A percentile compares a stretch with the other conserved stretches of the same genome.
These are phyloP conservation scores for Eurotiales sp. DNA, from an alignment of 2,329 filamentous ascomycete genomes.

Conservation along the genomic window DNA sequence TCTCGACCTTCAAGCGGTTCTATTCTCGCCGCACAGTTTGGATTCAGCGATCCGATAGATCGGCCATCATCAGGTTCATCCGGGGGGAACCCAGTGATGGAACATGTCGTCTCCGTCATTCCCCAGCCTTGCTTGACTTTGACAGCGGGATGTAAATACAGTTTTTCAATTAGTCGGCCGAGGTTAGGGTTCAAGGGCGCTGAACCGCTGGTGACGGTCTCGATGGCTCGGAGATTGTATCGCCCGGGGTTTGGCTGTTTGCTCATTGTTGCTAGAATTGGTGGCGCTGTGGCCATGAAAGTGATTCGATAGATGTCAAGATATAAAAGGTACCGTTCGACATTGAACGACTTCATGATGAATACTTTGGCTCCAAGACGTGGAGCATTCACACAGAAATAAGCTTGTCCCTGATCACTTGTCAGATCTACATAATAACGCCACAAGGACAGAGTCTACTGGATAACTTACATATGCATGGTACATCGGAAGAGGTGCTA, in stretches of 20 bases:
- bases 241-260: neutral
- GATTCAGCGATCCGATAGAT: constrained; percentile 1
- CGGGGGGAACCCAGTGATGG: neutral
- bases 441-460: neutral
- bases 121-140: constrained; percentile 73
- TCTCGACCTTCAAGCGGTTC: neutral
- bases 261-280: neutral
- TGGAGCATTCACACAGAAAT: constrained; percentile 2
- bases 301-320: constrained; percentile 6
- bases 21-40: neutral
- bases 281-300: neutral
- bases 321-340: neutral
- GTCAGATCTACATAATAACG: too few species aligned
- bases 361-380: neutral
- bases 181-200: neutral
- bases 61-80: constrained; percentile 1
- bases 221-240: constrained; percentile 1
- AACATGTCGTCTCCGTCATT: constrained; percentile 40
- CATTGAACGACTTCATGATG: neutral
- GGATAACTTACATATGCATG: constrained; percentile 59
- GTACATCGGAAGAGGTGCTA: constrained; percentile 74
- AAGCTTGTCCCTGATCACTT: neutral
- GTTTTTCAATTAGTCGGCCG: neutral
- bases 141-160: constrained; percentile 37
- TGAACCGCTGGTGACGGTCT: neutral